phyloP scores from a whole-genome alignment of 2,329 filamentous ascomycete genomes.

The Botrytis tulipae region DNA sequence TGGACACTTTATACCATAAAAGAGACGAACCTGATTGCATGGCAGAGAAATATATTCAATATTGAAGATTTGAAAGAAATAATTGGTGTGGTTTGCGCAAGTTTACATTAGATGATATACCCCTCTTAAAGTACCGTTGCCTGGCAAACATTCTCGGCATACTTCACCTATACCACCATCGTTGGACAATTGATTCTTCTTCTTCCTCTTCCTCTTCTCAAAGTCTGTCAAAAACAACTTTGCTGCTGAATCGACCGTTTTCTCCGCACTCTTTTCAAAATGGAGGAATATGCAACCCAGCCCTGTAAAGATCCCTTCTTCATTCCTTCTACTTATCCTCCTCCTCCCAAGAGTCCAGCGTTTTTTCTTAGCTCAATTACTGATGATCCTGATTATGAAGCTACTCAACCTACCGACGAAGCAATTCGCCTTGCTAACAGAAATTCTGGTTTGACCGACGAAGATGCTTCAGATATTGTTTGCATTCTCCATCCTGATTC shows the following conservation, averaged over 20 bases:
- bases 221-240: slow-evolving; percentile 11
- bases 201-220: slow-evolving; percentile 16
- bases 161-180: slow-evolving; percentile 13
- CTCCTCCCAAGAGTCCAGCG: not conserved
- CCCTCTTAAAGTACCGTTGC: slow-evolving; percentile 20
- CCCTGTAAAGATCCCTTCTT: slow-evolving; percentile 31
- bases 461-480: slow-evolving; percentile 84
- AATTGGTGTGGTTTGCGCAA: not conserved
- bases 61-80: not conserved
- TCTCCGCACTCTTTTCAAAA: slow-evolving; percentile 27
- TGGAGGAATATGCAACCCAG: slow-evolving; percentile 36
- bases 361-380: slow-evolving; percentile 11
- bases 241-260: slow-evolving; percentile 19
- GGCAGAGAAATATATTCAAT: not conserved
- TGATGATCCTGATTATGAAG: slow-evolving; percentile 41
- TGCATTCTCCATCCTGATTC: slow-evolving; percentile 84
- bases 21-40: not conserved
- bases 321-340: slow-evolving; percentile 12
- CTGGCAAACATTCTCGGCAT: slow-evolving; percentile 16
- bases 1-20: not conserved
- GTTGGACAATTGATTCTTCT: slow-evolving; percentile 12
- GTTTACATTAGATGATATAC: slow-evolving; percentile 1
- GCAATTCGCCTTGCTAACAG: slow-evolving; percentile 75
- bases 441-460: slow-evolving; percentile 77
- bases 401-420: slow-evolving; percentile 79